Base-by-base conservation (phyloP, 495 filamentous ascomycete genomes). In the Apiosordaria backusii region DNA sequence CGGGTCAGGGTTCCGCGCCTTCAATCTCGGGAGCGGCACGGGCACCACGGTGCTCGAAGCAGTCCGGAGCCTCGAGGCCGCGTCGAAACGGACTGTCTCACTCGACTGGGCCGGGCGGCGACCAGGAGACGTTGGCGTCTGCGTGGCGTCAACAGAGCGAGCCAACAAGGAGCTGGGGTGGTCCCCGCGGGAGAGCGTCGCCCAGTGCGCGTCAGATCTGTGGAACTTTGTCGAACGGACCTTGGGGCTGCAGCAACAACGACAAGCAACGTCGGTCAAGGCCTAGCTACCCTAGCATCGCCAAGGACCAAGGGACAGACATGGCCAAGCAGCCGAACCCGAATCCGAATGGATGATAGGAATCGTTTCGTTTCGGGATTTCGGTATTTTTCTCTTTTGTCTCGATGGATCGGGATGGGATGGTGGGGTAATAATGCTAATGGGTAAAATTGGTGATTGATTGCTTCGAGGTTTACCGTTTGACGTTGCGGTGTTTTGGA, bases 41-140 rank as follows among this genome's bases (percentile, higher is more conserved):
- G 84, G 84, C 2, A 76, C 83, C 53, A 84, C 83, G 0, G 84
- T 86, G 1, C 69, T 80, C 68, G 83, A 85, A 24, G 82, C 85
- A 6, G 79, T 85, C 16, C 75, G 69, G 57, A 77, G 83, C 35
- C 57, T 77, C 52, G 76, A 74, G 25, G 61, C 50, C 4, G 70
- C 68, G 3, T 66, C 74, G 6, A 62, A 58, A 10, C 50, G 53
- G 7, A 50, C 21, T 5, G 70, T 78, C 23, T 70, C 75, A 3
- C 27, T 74, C 40, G 50, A 61, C 4, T 65, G 53, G 53, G 62
- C 68, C 4, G 70, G 66, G 1, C 60, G 74, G 10, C 53, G 75
- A 24, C 60, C 64, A 22, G 76, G 72, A 16, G 73, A 77, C 63
- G 71, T 75, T 24, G 73, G 75, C 19, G 59, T 64, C 50, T 75